Evolutionary conservation across 768 basidiomycete species (phyloP).

Genomic region (Polyporus arcularius): DNA sequence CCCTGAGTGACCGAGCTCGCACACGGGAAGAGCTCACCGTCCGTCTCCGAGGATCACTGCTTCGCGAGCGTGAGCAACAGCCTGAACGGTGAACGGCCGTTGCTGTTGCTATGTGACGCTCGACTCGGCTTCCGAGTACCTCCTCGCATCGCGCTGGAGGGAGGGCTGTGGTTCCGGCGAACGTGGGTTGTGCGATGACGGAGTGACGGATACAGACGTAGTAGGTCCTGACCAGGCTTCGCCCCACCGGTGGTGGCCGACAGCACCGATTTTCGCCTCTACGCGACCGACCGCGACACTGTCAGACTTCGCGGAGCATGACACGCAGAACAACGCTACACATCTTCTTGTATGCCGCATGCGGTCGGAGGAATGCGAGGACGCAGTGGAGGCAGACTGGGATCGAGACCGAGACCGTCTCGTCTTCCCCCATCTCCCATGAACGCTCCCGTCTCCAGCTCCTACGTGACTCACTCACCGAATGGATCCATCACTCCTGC

Average conservation of each 20-base stretch:
- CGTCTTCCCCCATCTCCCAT: conserved; percentile 28
- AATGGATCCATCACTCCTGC: too few relatives aligned
- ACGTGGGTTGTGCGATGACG: neutral
- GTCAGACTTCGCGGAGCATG: neutral
- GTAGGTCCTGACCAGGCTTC: conserved; percentile 8
- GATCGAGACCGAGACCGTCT: conserved; percentile 37
- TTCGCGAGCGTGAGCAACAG: conserved; percentile 29
- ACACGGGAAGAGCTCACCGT: conserved; percentile 16
- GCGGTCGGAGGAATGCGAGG: conserved; percentile 28
- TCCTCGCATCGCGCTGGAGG: too few relatives aligned
- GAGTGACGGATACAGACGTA: neutral
- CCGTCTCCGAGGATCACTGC: conserved; percentile 26
- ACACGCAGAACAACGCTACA: conserved; percentile 14
- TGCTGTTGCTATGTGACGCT: conserved; percentile 5
- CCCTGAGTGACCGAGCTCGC: conserved; percentile 10
- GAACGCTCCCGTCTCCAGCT: conserved; percentile 14
- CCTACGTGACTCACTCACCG: too few relatives aligned
- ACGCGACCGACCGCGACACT: neutral
- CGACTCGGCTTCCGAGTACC: conserved; percentile 8
- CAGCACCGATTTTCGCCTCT: conserved; percentile 62
- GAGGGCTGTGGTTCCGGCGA: neutral
- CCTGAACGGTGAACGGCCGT: conserved; percentile 20
- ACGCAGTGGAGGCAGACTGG: conserved; percentile 39
- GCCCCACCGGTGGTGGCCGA: conserved; percentile 78
- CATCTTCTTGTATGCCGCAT: conserved; percentile 54